phyloP scores from a whole-genome alignment of 257 asterid species.

The Solanum tarapatanum region DNA sequence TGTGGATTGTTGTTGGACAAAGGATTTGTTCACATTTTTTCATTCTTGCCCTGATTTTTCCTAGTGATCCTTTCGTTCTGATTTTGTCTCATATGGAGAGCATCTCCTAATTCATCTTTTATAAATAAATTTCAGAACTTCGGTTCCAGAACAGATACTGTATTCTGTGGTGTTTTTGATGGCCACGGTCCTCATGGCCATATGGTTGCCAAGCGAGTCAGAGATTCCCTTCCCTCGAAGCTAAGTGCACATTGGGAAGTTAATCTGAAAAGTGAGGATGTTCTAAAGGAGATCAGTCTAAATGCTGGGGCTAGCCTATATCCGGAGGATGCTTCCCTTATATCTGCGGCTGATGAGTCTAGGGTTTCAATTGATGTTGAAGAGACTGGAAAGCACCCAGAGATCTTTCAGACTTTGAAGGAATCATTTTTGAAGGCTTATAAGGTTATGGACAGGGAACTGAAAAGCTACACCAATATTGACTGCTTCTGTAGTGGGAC shows the following conservation, averaged over 20 bases:
- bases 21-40: background rate
- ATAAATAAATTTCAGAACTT: slow-evolving; percentile 56
- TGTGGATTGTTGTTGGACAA: background rate
- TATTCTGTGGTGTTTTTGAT: slow-evolving; percentile 91
- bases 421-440: slow-evolving; percentile 77
- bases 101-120: slow-evolving; percentile 2
- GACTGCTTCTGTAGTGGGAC: slow-evolving; percentile 97
- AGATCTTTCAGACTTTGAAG: slow-evolving; percentile 55
- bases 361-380: slow-evolving; percentile 38
- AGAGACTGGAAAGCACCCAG: slow-evolving; percentile 48
- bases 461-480: slow-evolving; percentile 49
- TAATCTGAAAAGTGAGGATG: slow-evolving; percentile 48
- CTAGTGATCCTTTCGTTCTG: background rate
- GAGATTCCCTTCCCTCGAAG: slow-evolving; percentile 82
- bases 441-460: slow-evolving; percentile 81
- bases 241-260: slow-evolving; percentile 81
- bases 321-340: slow-evolving; percentile 36
- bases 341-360: slow-evolving; percentile 51
- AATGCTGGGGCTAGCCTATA: slow-evolving; percentile 33
- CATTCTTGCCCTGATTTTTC: background rate
- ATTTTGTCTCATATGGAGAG: background rate
- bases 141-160: slow-evolving; percentile 73
- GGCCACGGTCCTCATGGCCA: slow-evolving; percentile 96
- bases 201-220: slow-evolving; percentile 79
- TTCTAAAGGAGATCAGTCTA: slow-evolving; percentile 48